Evolutionary conservation across 768 basidiomycete genomes (phyloP), one percentile per base, ranked within the genome.

Genomic region (Termitomyces titanicus): DNA sequence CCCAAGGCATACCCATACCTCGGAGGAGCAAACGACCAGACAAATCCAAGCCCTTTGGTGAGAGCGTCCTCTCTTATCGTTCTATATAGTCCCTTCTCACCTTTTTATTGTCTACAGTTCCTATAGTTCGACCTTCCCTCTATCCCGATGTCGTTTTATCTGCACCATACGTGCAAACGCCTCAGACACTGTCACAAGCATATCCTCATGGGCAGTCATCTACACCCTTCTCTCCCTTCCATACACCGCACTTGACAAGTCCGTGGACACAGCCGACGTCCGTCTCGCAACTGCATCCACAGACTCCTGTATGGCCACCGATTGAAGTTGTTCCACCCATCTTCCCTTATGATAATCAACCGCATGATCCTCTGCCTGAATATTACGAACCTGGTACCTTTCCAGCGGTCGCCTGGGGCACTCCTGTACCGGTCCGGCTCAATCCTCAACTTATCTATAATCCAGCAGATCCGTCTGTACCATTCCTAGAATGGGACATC

Each of bases 401-500:
- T 34, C 65, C 65, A 25, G 56, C 58, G 5, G 52, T 63, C 40
- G 55, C 61, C 3, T 61, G 50, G 42, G 55, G 58, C 9, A 48
- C 63, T 12, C 42, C 51, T 6, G 65, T 64, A 22, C 59, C 63
- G 10, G 44, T 72, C 15, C 60, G 65, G 20, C 54, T 74, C 31
- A 68, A 71, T 61, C 67, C 64, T 17, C 66, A 70, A 12, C 56
- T 77, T 1, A 63, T 66, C 33, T 70, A 70, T 48, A 78, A 78
- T 54, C 68, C 75, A 15, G 62, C 75, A 20, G 79, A 72, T 51
- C 68, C 70, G 0, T 51, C 44, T 20, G 50, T 69, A 18, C 73
- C 74, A 20, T 62, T 68, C 42, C 61, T 78, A 15, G 64, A 72
- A 47, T 79, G 78, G 78, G 76, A 79, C 59, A 57, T 79, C 33